Conservation (phyloP, 352 stramenopile genomes). For the Elongisporangium prolatum region DNA sequence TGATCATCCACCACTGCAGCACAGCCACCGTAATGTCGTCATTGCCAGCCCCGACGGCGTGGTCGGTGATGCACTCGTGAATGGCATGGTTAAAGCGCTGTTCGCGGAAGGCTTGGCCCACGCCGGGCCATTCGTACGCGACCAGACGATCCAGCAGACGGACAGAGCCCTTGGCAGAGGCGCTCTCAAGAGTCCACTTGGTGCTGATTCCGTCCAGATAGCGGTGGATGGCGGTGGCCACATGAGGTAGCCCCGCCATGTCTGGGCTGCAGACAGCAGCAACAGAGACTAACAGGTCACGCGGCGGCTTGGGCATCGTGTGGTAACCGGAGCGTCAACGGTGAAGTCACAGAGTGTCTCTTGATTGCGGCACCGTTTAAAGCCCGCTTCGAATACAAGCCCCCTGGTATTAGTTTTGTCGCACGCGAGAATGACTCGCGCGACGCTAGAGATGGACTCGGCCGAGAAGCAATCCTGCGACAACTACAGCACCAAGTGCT, state of each 20-base stretch:
- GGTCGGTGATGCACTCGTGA: neutral
- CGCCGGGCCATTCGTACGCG: neutral
- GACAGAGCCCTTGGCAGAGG: slow-evolving; percentile 12
- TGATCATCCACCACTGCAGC: neutral
- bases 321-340: neutral
- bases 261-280: neutral
- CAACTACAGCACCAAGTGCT: neutral
- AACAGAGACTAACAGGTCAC: neutral
- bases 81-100: neutral
- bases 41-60: neutral
- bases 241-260: slow-evolving; percentile 14
- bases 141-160: slow-evolving; percentile 15
- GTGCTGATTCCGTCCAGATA: slow-evolving; percentile 14
- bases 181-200: slow-evolving; percentile 13
- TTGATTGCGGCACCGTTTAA: neutral
- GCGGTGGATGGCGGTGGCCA: slow-evolving; percentile 8
- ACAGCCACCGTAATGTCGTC: neutral
- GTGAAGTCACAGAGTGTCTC: neutral
- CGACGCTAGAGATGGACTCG: neutral
- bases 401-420: neutral
- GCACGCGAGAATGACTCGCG: neutral
- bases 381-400: neutral
- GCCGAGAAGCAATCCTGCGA: neutral
- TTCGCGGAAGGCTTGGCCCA: neutral
- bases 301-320: neutral